Conservation (phyloP, 805 yeast species). For the Candida easanensis region DNA sequence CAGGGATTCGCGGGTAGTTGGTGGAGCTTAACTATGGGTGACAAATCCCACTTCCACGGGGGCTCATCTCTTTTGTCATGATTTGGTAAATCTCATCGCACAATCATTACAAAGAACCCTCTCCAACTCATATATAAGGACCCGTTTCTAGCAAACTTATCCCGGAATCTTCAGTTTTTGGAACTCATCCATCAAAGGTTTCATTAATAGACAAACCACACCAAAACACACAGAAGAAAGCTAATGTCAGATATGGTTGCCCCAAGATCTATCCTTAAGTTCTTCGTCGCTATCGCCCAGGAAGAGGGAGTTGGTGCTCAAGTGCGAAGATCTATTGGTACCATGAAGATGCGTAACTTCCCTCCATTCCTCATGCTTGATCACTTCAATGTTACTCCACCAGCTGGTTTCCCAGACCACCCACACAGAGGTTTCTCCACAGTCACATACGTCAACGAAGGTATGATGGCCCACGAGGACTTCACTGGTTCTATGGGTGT, state of each 20-base stretch:
- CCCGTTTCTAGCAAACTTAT: neutral
- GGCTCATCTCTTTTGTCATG: conserved; percentile 5
- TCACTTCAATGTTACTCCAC: conserved; percentile 63
- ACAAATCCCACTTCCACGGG: conserved; percentile 1
- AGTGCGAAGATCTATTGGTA: conserved; percentile 80
- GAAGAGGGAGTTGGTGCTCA: conserved; percentile 87
- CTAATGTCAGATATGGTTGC: conserved; percentile 19
- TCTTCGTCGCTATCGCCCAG: conserved; percentile 61
- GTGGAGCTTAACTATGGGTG: neutral
- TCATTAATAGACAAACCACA: neutral
- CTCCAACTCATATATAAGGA: neutral
- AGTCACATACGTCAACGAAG: conserved; percentile 63
- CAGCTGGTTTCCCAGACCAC: conserved; percentile 79
- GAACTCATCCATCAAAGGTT: neutral
- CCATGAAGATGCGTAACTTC: conserved; percentile 63
- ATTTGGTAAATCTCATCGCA: conserved; percentile 1
- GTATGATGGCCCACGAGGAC: conserved; percentile 78
- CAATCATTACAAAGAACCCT: neutral
- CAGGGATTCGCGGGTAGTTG: conserved; percentile 2
- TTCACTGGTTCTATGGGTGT: conserved; percentile 84
- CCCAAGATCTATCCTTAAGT: conserved; percentile 47
- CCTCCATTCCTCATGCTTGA: conserved; percentile 81
- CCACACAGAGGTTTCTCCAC: conserved; percentile 85
- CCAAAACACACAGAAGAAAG: neutral
- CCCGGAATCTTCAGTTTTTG: neutral